Conservation (phyloP, 192 early-diverging fungal species). For the Irineochytrium annulatum region DNA sequence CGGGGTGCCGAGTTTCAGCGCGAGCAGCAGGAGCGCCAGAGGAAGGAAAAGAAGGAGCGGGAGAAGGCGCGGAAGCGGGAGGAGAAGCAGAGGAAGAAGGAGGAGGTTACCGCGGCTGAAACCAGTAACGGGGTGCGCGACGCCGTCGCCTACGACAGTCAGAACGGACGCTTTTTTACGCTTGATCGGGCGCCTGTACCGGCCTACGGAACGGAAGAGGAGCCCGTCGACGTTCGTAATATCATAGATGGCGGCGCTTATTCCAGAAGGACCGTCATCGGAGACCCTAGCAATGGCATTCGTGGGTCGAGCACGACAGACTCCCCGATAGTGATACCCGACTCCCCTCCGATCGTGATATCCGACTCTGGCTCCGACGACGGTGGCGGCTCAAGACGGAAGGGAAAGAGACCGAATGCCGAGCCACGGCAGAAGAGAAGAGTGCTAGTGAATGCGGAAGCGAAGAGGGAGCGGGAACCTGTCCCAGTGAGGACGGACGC, state of each 20-base stretch:
- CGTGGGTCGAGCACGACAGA: too few relatives aligned
- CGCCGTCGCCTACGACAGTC: too few relatives aligned
- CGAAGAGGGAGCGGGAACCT: not conserved
- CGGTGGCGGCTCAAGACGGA: too few relatives aligned
- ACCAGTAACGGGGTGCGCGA: not conserved
- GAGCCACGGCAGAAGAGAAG: not conserved
- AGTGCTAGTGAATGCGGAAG: not conserved
- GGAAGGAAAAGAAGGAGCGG: conserved; percentile 2
- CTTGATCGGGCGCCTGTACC: too few relatives aligned
- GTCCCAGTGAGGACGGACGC: too few relatives aligned
- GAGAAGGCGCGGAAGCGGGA: not conserved
- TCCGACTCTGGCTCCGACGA: too few relatives aligned
- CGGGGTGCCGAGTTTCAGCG: not conserved
- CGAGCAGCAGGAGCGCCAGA: not conserved
- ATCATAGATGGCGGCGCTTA: not conserved
- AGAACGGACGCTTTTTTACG: too few relatives aligned
- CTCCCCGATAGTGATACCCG: too few relatives aligned
- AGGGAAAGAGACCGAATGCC: not conserved
- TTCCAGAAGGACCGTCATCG: too few relatives aligned
- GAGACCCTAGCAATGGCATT: too few relatives aligned
- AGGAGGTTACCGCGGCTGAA: not conserved
- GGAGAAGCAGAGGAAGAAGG: conserved; percentile 14
- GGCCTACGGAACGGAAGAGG: not conserved
- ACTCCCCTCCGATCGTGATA: too few relatives aligned
- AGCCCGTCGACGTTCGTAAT: not conserved